Evolutionary conservation across 2,329 filamentous ascomycete species (phyloP), one percentile per base, ranked within the genome.

Genomic region (Aureobasidium subglaciale): DNA sequence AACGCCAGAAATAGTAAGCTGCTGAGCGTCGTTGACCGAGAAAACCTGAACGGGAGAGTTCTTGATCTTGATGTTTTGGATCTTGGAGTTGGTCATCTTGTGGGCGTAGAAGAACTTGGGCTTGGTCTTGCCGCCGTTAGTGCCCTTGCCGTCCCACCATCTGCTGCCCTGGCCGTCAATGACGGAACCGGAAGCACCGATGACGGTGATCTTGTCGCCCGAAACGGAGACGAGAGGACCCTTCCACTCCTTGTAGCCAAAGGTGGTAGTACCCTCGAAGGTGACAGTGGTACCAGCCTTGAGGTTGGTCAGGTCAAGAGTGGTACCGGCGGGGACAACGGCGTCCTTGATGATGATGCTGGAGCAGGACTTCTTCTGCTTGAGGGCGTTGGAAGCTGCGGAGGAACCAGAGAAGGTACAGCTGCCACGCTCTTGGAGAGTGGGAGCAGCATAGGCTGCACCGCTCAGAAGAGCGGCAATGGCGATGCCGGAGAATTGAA

Each of bases 261-360:
- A 88, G 52, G 79, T 82, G 18, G 84, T 87, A 13, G 74, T 80
- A 38, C 85, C 85, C 56, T 80, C 68, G 68, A 87, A 87, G 62
- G 78, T 80, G 59, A 86, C 76, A 64, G 60, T 65, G 20, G 70
- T 69, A 25, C 66, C 67, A 13, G 63, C 56, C 40, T 65, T 62
- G 15, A 72, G 63, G 27, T 60, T 61, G 25, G 62, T 66, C 48
- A 73, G 59, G 56, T 73, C 67, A 13, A 73, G 63, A 18, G 70
- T 71, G 24, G 62, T 63, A n/a, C 68, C 66, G 5, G 71, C 63
- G 7, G 71, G 71, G n/a, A 72, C 68, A 6, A 58, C 63, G 11
- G 72, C 63, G 57, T 67, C 64, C 45, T 61, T 63, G 6, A 75
- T 65, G 32, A 69, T 63, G 55, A 75, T 74, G 50, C 62, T 65